phyloP scores from a whole-genome alignment of 2,329 filamentous ascomycete species.

The Botrytis pseudocinerea region DNA sequence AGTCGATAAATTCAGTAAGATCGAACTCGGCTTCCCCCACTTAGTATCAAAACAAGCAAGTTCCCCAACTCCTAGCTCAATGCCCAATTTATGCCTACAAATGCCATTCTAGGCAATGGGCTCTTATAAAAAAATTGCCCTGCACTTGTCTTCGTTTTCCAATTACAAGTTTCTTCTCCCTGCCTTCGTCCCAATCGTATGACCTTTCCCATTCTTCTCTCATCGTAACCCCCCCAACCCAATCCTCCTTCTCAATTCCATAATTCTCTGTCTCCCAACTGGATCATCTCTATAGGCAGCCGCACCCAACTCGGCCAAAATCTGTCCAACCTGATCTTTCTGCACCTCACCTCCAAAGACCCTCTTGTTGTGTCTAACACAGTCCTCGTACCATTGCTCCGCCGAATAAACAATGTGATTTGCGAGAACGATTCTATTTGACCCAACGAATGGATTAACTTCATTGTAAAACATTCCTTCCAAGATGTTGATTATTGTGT shows the following conservation, averaged over 20 bases:
- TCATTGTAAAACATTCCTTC: conserved; percentile 69
- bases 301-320: conserved; percentile 11
- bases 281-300: conserved; percentile 37
- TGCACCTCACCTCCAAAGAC: conserved; percentile 62
- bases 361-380: conserved; percentile 52
- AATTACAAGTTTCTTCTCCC: conserved; percentile 1
- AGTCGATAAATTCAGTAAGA: background rate
- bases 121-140: background rate
- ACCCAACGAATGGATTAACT: conserved; percentile 62
- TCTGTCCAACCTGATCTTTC: conserved; percentile 38
- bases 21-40: background rate
- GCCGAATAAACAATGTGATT: conserved; percentile 63
- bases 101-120: background rate
- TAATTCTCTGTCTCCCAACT: conserved; percentile 43
- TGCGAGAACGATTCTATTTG: conserved; percentile 57
- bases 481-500: conserved; percentile 61
- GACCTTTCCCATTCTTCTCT: background rate
- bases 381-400: conserved; percentile 60
- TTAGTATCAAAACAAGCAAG: conserved; percentile 3
- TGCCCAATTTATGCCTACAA: conserved; percentile 10
- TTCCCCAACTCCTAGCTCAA: conserved; percentile 20
- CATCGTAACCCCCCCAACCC: conserved; percentile 5
- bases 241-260: conserved; percentile 46
- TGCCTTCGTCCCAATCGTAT: background rate
- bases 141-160: conserved; percentile 7